Evolutionary conservation across 169 alveolate genomes (phyloP).

Genomic region (Plasmodium chabaudi): DNA sequence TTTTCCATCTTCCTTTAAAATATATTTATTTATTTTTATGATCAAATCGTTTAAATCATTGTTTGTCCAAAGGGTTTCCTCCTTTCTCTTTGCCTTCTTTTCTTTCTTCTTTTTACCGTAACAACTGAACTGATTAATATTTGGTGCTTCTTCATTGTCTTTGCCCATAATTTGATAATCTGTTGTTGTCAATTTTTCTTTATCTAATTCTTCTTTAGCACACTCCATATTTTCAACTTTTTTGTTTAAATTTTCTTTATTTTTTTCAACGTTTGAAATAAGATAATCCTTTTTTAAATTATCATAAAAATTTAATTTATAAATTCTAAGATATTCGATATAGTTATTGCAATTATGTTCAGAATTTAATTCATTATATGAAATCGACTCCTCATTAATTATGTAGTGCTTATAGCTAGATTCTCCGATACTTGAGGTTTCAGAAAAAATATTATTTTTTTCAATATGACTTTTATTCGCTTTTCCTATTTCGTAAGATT

Average conservation of each 20-base stretch:
- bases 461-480: neutral
- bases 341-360: conserved; percentile 73
- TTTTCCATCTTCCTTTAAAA: conserved; percentile 27
- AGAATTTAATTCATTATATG: conserved; percentile 60
- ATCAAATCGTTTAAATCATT: conserved; percentile 19
- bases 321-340: conserved; percentile 60
- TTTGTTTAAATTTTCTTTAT: neutral
- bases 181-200: neutral
- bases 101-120: neutral
- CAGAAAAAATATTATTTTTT: neutral
- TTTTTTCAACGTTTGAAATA: neutral
- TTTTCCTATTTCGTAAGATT: neutral
- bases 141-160: neutral
- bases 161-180: neutral
- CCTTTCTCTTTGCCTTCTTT: neutral
- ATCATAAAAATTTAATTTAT: conserved; percentile 21
- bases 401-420: neutral
- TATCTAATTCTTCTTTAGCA: neutral
- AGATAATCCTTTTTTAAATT: neutral
- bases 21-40: conserved; percentile 16
- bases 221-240: neutral
- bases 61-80: neutral
- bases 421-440: neutral
- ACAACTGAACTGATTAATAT: neutral
- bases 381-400: conserved; percentile 23